phyloP scores from a whole-genome alignment of 495 filamentous ascomycete genomes.

The Penicillium flavigenum region DNA sequence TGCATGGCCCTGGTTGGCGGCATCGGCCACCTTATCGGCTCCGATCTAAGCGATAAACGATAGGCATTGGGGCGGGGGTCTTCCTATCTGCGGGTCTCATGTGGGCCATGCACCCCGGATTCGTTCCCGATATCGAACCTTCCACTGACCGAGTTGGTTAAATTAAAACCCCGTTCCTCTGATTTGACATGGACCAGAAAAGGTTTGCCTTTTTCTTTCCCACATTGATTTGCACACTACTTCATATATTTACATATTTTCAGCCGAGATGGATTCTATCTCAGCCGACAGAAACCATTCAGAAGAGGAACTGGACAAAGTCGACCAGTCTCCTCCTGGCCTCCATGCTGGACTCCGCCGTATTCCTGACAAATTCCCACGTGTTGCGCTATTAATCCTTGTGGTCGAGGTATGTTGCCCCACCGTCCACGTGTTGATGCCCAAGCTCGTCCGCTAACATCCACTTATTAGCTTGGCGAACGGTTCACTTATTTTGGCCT shows the following conservation, averaged over 20 bases:
- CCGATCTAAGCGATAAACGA: conserved; percentile 5
- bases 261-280: neutral
- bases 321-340: neutral
- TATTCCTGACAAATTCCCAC: conserved; percentile 10
- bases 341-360: neutral
- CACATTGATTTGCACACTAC: no score
- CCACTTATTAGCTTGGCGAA: conserved; percentile 6
- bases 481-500: conserved; percentile 15
- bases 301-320: neutral
- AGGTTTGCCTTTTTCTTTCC: neutral
- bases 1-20: conserved; percentile 8
- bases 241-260: neutral
- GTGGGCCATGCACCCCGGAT: conserved; percentile 7
- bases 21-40: neutral
- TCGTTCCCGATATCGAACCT: neutral
- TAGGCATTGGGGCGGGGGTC: conserved; percentile 1
- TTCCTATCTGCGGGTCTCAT: conserved; percentile 6
- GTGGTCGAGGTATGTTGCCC: conserved; percentile 5
- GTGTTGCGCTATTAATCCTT: conserved; percentile 5
- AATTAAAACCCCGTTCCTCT: conserved; percentile 4
- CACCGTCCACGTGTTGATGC: neutral
- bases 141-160: neutral
- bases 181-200: neutral
- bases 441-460: neutral
- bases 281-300: neutral